These are phyloP conservation scores for Aspergillus ustus DNA, from an alignment of 2,329 filamentous ascomycete species.

Conservation along the genomic window DNA sequence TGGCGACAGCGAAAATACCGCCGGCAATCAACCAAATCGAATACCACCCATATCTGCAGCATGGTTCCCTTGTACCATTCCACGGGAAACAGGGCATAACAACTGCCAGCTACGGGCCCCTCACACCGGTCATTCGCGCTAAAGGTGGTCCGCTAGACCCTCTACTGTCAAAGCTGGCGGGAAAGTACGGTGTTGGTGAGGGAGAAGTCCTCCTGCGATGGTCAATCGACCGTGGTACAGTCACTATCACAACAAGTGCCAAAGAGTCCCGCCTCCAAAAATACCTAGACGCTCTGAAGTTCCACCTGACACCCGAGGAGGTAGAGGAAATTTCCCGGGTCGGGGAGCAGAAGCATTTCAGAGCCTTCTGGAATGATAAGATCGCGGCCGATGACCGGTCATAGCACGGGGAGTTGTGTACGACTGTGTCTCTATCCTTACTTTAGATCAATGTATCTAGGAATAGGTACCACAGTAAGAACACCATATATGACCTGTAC, in stretches of 20 bases:
- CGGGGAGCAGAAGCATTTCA: slow-evolving; percentile 56
- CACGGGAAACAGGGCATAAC: slow-evolving; percentile 48
- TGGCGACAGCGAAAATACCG: slow-evolving; percentile 47
- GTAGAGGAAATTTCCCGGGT: slow-evolving; percentile 57
- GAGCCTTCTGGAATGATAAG: slow-evolving; percentile 58
- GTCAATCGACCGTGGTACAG: slow-evolving; percentile 64
- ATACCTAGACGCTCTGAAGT: slow-evolving; percentile 60
- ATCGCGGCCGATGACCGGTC: slow-evolving; percentile 51
- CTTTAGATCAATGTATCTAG: not conserved
- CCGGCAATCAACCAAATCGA: slow-evolving; percentile 46
- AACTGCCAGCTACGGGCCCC: slow-evolving; percentile 47
- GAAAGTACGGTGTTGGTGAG: slow-evolving; percentile 64
- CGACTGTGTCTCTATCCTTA: not conserved
- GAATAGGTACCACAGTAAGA: slow-evolving; percentile 3
- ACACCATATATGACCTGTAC: not conserved
- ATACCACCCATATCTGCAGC: slow-evolving; percentile 54
- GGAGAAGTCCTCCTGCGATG: slow-evolving; percentile 63
- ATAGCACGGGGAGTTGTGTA: slow-evolving; percentile 14
- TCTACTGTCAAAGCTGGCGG: slow-evolving; percentile 56
- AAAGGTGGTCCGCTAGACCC: slow-evolving; percentile 60
- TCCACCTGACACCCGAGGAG: slow-evolving; percentile 63
- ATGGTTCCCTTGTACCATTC: slow-evolving; percentile 45
- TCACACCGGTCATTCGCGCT: slow-evolving; percentile 58
- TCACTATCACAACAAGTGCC: slow-evolving; percentile 63
- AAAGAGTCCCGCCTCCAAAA: slow-evolving; percentile 65